Evolutionary conservation across 2,329 filamentous ascomycete genomes (phyloP), one percentile per base, ranked within the genome.

Genomic region (Sphaerostilbella broomeana): DNA sequence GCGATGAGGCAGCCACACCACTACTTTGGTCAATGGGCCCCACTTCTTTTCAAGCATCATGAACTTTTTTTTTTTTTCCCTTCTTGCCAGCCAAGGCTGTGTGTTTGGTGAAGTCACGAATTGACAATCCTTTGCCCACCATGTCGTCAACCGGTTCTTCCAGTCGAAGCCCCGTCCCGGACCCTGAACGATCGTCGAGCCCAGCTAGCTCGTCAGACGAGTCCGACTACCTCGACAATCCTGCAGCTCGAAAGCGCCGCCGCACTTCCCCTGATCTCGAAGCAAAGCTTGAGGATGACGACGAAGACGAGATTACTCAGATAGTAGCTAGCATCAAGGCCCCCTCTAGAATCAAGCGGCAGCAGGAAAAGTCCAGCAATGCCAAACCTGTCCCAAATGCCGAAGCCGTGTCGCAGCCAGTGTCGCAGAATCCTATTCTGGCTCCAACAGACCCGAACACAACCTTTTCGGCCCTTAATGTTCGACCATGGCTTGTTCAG

Each of bases 401-500:
- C 5, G 17, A 15, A 13, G 15, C 15, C 18, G 28, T 48, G 15
- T 40, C 54, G 15, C 52, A 52, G 38, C 59, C 32, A 9, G 28
- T 48, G n/a, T 38, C 55, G 16, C 53, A 52, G 35, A 61, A 56
- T 38, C 51, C 57, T 18, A 65, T 73, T 40, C 60, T 68, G 34
- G 75, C 73, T 4, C 72, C 75, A 10, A 68, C 67, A 17, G 73
- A 79, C 51, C 64, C 66, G 33, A 71, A 78, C 56, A 67, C 73
- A 13, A 84, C 75, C 7, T 95, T 95, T 57, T 75, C 79, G 13
- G 75, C 78, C 9, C 65, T 95, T 36, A 69, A 77, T 35, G 80
- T 95, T 30, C 75, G 79, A 25, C 86, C 86, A 59, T 98, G 92
- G 92, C 79, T 98, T 4, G 81, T 94, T 2, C 77, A 81, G 45